These are phyloP conservation scores for Hyparrhenia diplandra DNA, from an alignment of 176 grass and related monocot genomes.

Conservation along the genomic window DNA sequence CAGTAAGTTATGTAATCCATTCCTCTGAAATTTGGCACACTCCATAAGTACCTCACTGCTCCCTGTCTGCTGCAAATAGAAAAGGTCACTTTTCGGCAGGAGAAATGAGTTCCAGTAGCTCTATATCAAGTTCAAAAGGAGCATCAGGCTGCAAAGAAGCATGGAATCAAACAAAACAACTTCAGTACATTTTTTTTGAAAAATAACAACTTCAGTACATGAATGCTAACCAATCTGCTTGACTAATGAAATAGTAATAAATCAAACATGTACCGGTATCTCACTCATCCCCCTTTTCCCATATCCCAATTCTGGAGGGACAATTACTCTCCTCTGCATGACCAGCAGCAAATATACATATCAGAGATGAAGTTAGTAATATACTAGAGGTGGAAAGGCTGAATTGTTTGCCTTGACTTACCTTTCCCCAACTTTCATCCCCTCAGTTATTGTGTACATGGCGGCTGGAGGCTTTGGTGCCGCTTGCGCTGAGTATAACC, in stretches of 20 bases:
- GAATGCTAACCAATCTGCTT: background rate
- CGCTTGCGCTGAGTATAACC: constrained; percentile 79
- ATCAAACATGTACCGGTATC: constrained; percentile 64
- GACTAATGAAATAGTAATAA: background rate
- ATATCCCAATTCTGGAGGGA: constrained; percentile 79
- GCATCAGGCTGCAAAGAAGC: constrained; percentile 55
- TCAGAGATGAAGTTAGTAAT: background rate
- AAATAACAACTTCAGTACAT: too few species aligned
- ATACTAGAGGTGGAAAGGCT: background rate
- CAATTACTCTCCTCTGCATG: constrained; percentile 71
- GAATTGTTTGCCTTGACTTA: background rate
- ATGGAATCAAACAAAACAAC: background rate
- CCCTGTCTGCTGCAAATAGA: background rate
- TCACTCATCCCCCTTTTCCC: constrained; percentile 68
- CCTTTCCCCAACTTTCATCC: constrained; percentile 95
- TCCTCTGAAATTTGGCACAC: constrained; percentile 13
- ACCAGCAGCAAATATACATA: constrained; percentile 5
- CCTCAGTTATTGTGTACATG: constrained; percentile 79
- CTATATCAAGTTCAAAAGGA: constrained; percentile 76
- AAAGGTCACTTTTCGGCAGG: constrained; percentile 36
- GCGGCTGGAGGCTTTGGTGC: constrained; percentile 76
- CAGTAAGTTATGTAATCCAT: background rate
- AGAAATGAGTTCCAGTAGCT: constrained; percentile 63
- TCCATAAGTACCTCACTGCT: constrained; percentile 15
- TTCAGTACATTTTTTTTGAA: too few species aligned